A percentile compares a stretch with the other conserved stretches of the same genome.
These are phyloP conservation scores for Nidula microcarpa DNA, from an alignment of 768 basidiomycete genomes.

Conservation along the genomic window DNA sequence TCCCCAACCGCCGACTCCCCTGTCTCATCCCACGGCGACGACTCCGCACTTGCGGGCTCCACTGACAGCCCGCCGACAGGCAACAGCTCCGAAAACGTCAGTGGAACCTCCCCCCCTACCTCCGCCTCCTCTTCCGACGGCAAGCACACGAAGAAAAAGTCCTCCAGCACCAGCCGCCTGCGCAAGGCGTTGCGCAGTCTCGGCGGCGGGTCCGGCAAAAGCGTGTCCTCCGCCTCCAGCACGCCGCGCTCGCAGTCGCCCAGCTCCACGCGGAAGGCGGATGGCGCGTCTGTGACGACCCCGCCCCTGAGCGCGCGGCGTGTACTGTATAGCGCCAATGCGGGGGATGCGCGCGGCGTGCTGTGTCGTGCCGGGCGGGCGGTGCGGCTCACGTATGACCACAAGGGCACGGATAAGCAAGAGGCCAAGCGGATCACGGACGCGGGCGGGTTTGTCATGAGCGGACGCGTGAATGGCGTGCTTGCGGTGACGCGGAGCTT, in stretches of 20 bases:
- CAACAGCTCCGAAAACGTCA: slow-evolving; percentile 41
- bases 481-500: slow-evolving; percentile 93
- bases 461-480: slow-evolving; percentile 96
- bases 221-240: slow-evolving; percentile 18
- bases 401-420: slow-evolving; percentile 96
- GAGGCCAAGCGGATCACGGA: slow-evolving; percentile 98
- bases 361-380: slow-evolving; percentile 89
- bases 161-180: slow-evolving; percentile 45
- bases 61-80: slow-evolving; percentile 31
- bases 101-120: slow-evolving; percentile 28
- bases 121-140: slow-evolving; percentile 25
- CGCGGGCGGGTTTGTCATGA: slow-evolving; percentile 98
- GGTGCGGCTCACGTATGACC: slow-evolving; percentile 94
- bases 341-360: slow-evolving; percentile 93
- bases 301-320: slow-evolving; percentile 57
- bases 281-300: slow-evolving; percentile 27
- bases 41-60: not conserved
- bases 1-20: slow-evolving; percentile 30
- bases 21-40: slow-evolving; percentile 22
- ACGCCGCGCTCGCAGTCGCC: slow-evolving; percentile 34
- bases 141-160: slow-evolving; percentile 41
- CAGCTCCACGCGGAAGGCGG: slow-evolving; percentile 21
- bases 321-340: slow-evolving; percentile 93
- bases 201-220: slow-evolving; percentile 27
- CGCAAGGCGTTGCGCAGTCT: slow-evolving; percentile 54